Evolutionary conservation across 1,284 basidiomycete genomes (phyloP), one percentile per base, ranked within the genome.

Genomic region (Exobasidium rhododendri): DNA sequence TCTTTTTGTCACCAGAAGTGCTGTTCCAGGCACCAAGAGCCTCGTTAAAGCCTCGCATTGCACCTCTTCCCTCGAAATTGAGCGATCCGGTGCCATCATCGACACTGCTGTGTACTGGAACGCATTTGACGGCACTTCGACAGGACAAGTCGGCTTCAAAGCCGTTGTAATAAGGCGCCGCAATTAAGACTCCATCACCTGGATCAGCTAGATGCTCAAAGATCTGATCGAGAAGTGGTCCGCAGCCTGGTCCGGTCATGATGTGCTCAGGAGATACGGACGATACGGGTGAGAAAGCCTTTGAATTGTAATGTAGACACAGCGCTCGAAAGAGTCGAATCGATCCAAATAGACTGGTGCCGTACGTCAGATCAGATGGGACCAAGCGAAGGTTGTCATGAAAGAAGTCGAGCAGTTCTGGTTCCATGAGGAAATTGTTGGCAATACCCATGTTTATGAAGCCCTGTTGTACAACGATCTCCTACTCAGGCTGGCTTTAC

Each of bases 391-490:
- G 30, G 24, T 63, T 43, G 14, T 17, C 17, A 40, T 43, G 52
- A 29, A 64, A 58, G 53, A 32, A 64, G 22, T 59, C 50, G 24
- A 67, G 57, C 1, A 68, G 55, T 46, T 68, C 66, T 13, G 50
- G 44, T 30, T 61, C 56, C 52, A 65, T 59, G 31, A 68, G 61
- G 14, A 32, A 59, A 50, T 68, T 68, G 63, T 68, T 68, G 56
- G 63, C 63, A 40, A 68, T 68, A 44, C 59, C 66, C 56, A 68
- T 58, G 57, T 66, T 68, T 54, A 68, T 53, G 45, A 68, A 43
- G 17, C 66, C 64, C 24, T 50, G 20, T 10, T n/a, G n/a, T n/a
- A n/a, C n/a, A n/a, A n/a, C n/a, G n/a, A 7, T 45, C 43, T 44
- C 14, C 14, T 44, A 14, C 14, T 14, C 14, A 14, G n/a, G 14